Evolutionary conservation across 306 rosid species (phyloP).

Genomic region (Hylodesmum podocarpum): DNA sequence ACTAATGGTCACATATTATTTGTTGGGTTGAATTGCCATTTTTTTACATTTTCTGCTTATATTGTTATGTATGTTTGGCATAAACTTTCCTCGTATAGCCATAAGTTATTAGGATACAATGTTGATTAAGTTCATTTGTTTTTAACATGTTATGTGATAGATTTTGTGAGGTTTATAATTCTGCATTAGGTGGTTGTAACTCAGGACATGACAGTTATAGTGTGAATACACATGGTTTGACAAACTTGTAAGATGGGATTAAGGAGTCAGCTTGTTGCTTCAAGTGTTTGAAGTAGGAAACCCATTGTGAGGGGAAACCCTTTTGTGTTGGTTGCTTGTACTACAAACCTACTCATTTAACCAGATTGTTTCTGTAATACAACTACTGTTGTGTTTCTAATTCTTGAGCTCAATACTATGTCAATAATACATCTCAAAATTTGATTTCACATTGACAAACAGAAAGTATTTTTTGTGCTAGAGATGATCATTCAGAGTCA

Average conservation of each 20-base stretch:
- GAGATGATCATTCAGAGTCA: slow-evolving; percentile 66
- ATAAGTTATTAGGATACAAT: not conserved
- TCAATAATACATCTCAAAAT: slow-evolving; percentile 9
- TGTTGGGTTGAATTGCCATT: not conserved
- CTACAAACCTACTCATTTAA: not conserved
- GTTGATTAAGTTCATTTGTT: not conserved
- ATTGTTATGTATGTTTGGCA: not conserved
- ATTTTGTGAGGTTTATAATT: not conserved
- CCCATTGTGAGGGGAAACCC: not conserved
- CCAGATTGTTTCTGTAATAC: not conserved
- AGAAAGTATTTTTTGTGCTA: slow-evolving; percentile 35
- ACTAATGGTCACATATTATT: not conserved
- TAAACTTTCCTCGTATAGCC: not conserved
- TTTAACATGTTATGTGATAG: not conserved
- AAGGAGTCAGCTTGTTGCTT: not conserved
- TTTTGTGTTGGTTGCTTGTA: not conserved
- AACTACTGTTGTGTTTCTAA: not conserved
- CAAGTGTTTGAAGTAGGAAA: not conserved
- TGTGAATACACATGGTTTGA: not conserved
- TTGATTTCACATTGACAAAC: slow-evolving; percentile 8
- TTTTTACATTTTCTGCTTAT: not conserved
- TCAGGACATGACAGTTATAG: not conserved
- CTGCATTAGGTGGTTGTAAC: not conserved
- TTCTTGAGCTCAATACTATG: too few species aligned
- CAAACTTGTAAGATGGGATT: not conserved